Evolutionary conservation across 768 basidiomycete genomes (phyloP), one percentile per base, ranked within the genome.

Genomic region (Russula virescens): DNA sequence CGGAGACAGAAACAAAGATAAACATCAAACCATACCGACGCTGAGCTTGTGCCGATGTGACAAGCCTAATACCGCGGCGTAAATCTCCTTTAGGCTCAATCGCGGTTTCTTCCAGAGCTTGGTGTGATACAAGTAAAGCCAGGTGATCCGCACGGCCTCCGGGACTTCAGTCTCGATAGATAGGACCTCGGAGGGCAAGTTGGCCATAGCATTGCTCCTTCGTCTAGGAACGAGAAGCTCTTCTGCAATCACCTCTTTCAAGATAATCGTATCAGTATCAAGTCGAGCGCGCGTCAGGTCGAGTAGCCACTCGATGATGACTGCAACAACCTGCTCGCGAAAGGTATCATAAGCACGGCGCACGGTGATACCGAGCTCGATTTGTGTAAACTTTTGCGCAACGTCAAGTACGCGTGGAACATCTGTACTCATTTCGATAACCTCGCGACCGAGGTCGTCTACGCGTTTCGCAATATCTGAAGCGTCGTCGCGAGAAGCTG

Each of bases 361-460:
- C 57, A 98, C 84, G 5, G 91, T 94, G 43, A 97, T 90, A 16
- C 89, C 93, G 2, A 98, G 78, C 68, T 98, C 96, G 62, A 98
- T 94, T 69, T 93, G 88, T 7, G 85, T 77, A 63, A 98, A 85
- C 56, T 82, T 79, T 63, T 86, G 85, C 0, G 92, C 91, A 57
- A 87, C 86, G 64, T 91, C 89, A 25, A 95, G 80, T 40, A 96
- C 78, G 31, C 76, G 75, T 8, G 77, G 55, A 21, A 77, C 73
- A 47, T 78, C 75, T 11, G 79, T 75, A 68, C 86, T 85, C 77
- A 86, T 88, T n/a, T 89, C 86, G 57, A 98, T 81, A 51, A 94
- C 84, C 55, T 87, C 89, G 26, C 94, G 83, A 3, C 95, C 95
- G 48, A 82, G 79, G 19, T 87, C 85, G 70, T 96, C 93, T 56